Base-by-base conservation (phyloP, 1,139 yeast genomes). In the Entelexis paramagnoliae region DNA sequence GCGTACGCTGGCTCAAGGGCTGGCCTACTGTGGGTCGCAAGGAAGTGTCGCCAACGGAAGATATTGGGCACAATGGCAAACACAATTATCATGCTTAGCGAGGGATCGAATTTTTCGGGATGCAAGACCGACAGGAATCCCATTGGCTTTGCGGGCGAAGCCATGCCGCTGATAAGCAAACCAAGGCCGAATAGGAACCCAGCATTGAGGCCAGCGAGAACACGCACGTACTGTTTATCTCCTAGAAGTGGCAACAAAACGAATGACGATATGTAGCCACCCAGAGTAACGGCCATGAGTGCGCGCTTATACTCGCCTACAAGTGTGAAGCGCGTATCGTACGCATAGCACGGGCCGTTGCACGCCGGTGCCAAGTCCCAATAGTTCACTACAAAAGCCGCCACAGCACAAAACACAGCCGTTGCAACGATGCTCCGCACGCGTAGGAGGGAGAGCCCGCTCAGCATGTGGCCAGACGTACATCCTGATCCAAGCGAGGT, bases 391-490 rank as follows among this genome's bases (percentile, higher is more conserved):
- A 53, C 40, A 10, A 32, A 4, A 19, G 71, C 66, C 0, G 73
- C 77, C 3, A 65, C 58, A 1, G 60, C 14, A 1, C 66, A 58
- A 54, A 75, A 74, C 1, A 65, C 57, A 9, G 58, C 56, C 0
- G 76, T 72, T 1, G 79, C 77, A 5, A 68, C 69, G 8, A 74
- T 50, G 14, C 76, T 71, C 52, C 78, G 63, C 49, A 63, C 48
- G 43, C 77, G 64, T 9, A 72, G 56, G 40, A 78, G 63, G 4
- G 77, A 69, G 16, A 74, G 50, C 0, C 79, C 79, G 22, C 67
- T 64, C 8, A 75, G 64, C 76, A 75, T 72, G 55, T 75, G 79
- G 7, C 79, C 79, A 0, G 77, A 73, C 1, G 79, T 75, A 53
- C 79, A 75, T 0, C 78, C 79, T 22, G 68, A 63, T 0, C 76